Evolutionary conservation across 345 rosid species (phyloP), one percentile per base, ranked within the genome.

Genomic region (Conringia planisiliqua): DNA sequence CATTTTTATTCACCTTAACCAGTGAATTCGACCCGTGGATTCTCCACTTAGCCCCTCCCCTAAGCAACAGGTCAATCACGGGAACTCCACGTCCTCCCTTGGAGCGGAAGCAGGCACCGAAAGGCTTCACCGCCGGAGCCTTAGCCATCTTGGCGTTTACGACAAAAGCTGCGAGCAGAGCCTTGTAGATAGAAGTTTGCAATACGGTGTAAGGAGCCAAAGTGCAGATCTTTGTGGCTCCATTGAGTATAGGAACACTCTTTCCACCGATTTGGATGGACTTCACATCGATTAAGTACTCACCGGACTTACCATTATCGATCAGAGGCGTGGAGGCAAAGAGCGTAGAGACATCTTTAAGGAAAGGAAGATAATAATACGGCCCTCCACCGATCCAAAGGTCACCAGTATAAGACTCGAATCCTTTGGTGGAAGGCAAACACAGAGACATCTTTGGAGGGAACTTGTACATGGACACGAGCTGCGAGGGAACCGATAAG

Each of bases 21-120:
- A 84, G 46, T 3, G 85, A 80, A 10, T 84, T 82, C 1, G 66
- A 57, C 2, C 82, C 81, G 13, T 67, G 64, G 0, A 84, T 75
- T 42, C 58, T 80, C 87, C 85, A 82, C 13, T 55, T 54, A 59
- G 78, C 83, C 20, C 75, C 80, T 5, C 72, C 70, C 0, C 42
- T 40, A 5, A 82, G 57, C 1, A 78, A 68, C 0, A 82, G 42
- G 0, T 80, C 80, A 14, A 82, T 67, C 44, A 72, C 29, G 1
- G 85, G 85, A 10, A 70, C 79, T 4, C 10, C 71, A 9, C 32
- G 38, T 1, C 77, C 24, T 24, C 69, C 64, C 3, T 16, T 57
- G 3, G 77, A 70, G 18, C 29, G 40, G 29, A 66, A 82, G 39
- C 85, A 84, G 6, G 60, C 55, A 20, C 74, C 75, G 3, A 82